These are phyloP conservation scores for Arachis monticola DNA, from an alignment of 331 rosid genomes.

Conservation along the genomic window DNA sequence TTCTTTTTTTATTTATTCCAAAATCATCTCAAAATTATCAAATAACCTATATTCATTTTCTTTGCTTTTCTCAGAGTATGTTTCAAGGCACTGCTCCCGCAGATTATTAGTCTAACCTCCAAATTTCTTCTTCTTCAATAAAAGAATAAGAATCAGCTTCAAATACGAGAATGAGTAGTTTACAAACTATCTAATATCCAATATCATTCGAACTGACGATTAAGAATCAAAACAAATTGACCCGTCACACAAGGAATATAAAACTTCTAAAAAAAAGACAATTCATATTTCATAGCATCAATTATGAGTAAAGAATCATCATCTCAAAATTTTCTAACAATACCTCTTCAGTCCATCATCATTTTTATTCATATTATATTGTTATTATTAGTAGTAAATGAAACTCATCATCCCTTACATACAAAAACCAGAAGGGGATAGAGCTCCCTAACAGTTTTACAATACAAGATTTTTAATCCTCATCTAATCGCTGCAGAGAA, in stretches of 20 bases:
- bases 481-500: slow-evolving; percentile 19
- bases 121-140: slow-evolving; percentile 42
- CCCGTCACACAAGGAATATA: slow-evolving; percentile 16
- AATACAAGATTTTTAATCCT: slow-evolving; percentile 2
- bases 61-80: not conserved
- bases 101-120: slow-evolving; percentile 32
- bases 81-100: slow-evolving; percentile 24
- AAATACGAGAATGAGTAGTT: slow-evolving; percentile 34
- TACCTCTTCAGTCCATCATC: not conserved
- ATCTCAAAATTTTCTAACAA: not conserved
- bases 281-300: not conserved
- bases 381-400: slow-evolving; percentile 8
- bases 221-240: slow-evolving; percentile 2
- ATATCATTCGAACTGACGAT: not conserved
- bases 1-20: not conserved
- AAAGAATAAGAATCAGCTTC: slow-evolving; percentile 40
- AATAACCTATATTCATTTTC: not conserved
- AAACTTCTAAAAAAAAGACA: slow-evolving; percentile 16
- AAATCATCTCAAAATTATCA: not conserved
- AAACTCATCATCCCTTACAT: slow-evolving; percentile 71
- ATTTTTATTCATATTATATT: slow-evolving; percentile 47
- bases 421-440: slow-evolving; percentile 64
- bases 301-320: slow-evolving; percentile 24
- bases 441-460: slow-evolving; percentile 37
- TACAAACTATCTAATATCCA: slow-evolving; percentile 28